Conservation (phyloP, 2,329 filamentous ascomycete genomes). For the Fonsecaea erecta region DNA sequence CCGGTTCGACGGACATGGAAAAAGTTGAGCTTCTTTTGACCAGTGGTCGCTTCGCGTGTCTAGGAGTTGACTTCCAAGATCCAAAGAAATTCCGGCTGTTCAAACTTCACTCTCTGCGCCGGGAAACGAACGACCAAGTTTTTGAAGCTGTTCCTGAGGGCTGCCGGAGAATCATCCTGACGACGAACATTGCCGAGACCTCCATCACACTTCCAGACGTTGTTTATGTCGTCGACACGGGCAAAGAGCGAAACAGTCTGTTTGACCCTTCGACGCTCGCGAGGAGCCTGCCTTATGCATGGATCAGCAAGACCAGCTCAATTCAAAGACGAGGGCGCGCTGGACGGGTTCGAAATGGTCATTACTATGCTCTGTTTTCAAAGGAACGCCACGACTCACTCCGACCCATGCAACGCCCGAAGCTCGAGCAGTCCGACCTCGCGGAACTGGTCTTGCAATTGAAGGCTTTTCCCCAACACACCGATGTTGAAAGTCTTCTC, state of each 20-base stretch:
- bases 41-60: conserved; percentile 23
- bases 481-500: conserved; percentile 64
- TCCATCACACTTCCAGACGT: conserved; percentile 98
- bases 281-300: conserved; percentile 22
- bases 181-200: conserved; percentile 97
- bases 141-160: conserved; percentile 57
- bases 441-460: conserved; percentile 96
- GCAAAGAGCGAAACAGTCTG: conserved; percentile 62
- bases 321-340: conserved; percentile 93
- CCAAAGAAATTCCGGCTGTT: conserved; percentile 49
- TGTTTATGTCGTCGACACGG: conserved; percentile 93
- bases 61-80: conserved; percentile 51
- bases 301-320: conserved; percentile 73
- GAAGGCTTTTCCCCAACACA: conserved; percentile 65
- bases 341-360: conserved; percentile 88
- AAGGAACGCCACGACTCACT: conserved; percentile 78
- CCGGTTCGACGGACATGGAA: conserved; percentile 89
- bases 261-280: conserved; percentile 27
- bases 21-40: conserved; percentile 59
- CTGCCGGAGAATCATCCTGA: conserved; percentile 87
- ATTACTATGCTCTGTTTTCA: conserved; percentile 96
- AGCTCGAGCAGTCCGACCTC: conserved; percentile 90
- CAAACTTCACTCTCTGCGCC: conserved; percentile 54
- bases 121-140: conserved; percentile 50
- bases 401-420: conserved; percentile 85